Evolutionary conservation across 805 yeast species (phyloP), one percentile per base, ranked within the genome.

Genomic region (Diddensiella transvaalensis): DNA sequence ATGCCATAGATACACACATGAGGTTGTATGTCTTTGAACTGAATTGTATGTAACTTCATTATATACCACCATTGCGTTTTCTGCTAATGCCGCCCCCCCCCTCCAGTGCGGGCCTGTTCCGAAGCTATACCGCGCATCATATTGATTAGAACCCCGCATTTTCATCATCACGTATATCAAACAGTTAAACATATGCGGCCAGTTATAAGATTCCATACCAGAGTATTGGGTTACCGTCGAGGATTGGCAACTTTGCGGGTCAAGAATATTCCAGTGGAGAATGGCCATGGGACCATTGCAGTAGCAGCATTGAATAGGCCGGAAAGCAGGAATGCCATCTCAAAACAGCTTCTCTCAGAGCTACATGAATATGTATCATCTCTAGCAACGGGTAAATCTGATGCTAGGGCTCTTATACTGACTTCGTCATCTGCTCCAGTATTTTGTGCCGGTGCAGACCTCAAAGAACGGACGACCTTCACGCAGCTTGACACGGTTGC

Each of bases 401-500:
- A 53, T 4, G 52, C 57, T 1, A 53, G 63, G 13, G 63, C 58
- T 0, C 52, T 63, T 39, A 51, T 63, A n/a, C 44, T 63, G 24
- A 43, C 58, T 11, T 59, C 66, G 6, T 49, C 63, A 3, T 46
- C 51, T 21, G 50, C 51, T 13, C 53, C 54, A 22, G 55, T 59
- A 8, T 61, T 61, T 51, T 59, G 63, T 40, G 73, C 75, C 3
- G 75, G 75, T 17, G 75, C 75, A 0, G 75, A 71, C 47, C 66
- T 71, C 47, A 68, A 69, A 44, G 71, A 71, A 51, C 67, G 73
- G 60, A 53, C 59, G 38, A 42, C 60, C n/a, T 54, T 64, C 24
- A 58, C 64, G 0, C 50, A 61, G 3, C 56, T 55, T 3, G 65
- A 63, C 40, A 62, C 66, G 4, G 40, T 53, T 4, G 56, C 61